Percentiles rank a stretch among this genome's conserved stretches.
These are phyloP conservation scores for Dinochytrium kinnereticum DNA, from an alignment of 371 early-diverging fungal genomes.

Conservation along the genomic window DNA sequence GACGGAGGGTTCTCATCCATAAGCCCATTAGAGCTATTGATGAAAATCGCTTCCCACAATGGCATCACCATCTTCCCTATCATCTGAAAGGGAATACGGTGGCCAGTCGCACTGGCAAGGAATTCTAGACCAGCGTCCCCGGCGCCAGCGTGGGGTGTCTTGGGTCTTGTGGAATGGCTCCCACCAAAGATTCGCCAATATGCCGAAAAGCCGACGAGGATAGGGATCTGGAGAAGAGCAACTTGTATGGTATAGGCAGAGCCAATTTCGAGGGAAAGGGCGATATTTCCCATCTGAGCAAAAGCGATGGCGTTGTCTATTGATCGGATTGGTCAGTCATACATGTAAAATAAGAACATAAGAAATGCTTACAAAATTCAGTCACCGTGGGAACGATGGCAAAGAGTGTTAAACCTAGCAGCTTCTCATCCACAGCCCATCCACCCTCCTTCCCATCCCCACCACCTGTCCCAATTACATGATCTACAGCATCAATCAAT, in stretches of 20 bases:
- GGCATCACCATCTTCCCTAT: slow-evolving; percentile 5
- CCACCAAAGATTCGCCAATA: slow-evolving; percentile 52
- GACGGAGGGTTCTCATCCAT: not conserved
- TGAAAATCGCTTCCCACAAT: not conserved
- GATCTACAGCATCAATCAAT: slow-evolving; percentile 52
- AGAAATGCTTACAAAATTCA: slow-evolving; percentile 71
- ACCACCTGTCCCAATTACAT: slow-evolving; percentile 42
- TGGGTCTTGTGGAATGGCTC: not conserved
- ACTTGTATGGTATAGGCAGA: slow-evolving; percentile 96
- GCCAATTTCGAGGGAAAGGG: slow-evolving; percentile 93
- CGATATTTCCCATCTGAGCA: slow-evolving; percentile 91
- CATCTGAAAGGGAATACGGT: not conserved
- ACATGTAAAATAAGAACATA: not conserved
- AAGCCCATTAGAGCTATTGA: not conserved
- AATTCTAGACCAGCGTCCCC: not conserved
- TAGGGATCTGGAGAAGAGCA: slow-evolving; percentile 92
- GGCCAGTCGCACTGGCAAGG: not conserved
- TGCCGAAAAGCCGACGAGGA: slow-evolving; percentile 83
- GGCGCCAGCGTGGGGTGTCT: not conserved
- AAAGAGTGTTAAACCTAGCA: slow-evolving; percentile 90
- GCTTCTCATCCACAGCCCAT: slow-evolving; percentile 78
- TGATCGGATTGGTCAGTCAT: too few relatives aligned
- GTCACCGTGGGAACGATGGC: slow-evolving; percentile 96
- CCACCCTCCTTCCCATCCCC: slow-evolving; percentile 1
- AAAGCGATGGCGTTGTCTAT: slow-evolving; percentile 94